phyloP scores from a whole-genome alignment of 495 filamentous ascomycete species.

The Diplogelasinospora grovesii region DNA sequence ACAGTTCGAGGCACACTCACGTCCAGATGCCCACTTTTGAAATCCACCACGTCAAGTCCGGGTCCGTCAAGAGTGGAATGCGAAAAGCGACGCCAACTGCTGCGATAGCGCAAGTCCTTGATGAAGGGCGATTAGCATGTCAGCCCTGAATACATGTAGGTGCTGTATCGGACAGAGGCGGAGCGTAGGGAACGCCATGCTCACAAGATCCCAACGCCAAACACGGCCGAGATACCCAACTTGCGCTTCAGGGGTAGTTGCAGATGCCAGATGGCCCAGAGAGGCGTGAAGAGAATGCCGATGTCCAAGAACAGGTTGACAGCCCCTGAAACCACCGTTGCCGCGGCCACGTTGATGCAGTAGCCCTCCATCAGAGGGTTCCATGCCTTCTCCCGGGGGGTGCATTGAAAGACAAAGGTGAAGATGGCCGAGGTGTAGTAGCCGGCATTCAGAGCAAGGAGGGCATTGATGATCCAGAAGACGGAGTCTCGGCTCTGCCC shows the following conservation, averaged over 20 bases:
- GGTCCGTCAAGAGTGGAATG: slow-evolving; percentile 18
- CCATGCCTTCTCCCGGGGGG: slow-evolving; percentile 22
- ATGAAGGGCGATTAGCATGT: background rate
- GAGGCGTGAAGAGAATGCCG: slow-evolving; percentile 21
- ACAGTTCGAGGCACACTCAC: slow-evolving; percentile 5
- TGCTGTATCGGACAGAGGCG: too few relatives aligned
- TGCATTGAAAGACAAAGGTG: slow-evolving; percentile 24
- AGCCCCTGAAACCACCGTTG: slow-evolving; percentile 15
- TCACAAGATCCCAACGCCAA: slow-evolving; percentile 26
- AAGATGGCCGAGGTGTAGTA: slow-evolving; percentile 21
- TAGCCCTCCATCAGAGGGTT: slow-evolving; percentile 16
- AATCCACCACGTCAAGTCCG: slow-evolving; percentile 22
- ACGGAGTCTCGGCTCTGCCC: slow-evolving; percentile 17
- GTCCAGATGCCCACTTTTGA: slow-evolving; percentile 29
- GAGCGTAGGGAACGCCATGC: background rate
- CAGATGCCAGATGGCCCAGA: slow-evolving; percentile 22
- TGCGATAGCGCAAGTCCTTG: slow-evolving; percentile 24
- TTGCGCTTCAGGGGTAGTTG: slow-evolving; percentile 25
- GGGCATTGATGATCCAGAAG: slow-evolving; percentile 21
- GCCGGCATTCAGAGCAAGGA: slow-evolving; percentile 20
- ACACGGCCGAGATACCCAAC: slow-evolving; percentile 26
- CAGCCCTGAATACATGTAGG: too few relatives aligned
- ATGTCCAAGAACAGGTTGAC: slow-evolving; percentile 26
- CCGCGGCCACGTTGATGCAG: slow-evolving; percentile 22
- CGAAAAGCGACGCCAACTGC: slow-evolving; percentile 21